These are phyloP conservation scores for Populus tremula DNA, from an alignment of 345 rosid species.

Conservation along the genomic window DNA sequence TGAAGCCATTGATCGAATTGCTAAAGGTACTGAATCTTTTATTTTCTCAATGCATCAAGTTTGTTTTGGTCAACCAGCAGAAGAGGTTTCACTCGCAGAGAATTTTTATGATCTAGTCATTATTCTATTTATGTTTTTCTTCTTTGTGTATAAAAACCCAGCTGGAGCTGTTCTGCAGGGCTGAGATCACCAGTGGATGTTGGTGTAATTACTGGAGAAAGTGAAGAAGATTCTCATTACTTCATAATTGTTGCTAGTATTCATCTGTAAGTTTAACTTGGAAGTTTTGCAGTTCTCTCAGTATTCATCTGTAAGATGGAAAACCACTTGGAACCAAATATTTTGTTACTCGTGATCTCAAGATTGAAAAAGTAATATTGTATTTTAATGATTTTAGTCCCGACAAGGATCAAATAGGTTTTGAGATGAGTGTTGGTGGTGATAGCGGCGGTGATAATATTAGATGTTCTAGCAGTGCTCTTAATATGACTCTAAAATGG, in stretches of 20 bases:
- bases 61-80: not conserved
- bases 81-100: not conserved
- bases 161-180: slow-evolving; percentile 42
- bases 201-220: slow-evolving; percentile 62
- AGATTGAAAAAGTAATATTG: no score
- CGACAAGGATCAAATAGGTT: no score
- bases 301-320: no score
- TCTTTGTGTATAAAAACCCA: no score
- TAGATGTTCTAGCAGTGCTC: no score
- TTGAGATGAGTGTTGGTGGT: no score
- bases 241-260: slow-evolving; percentile 90
- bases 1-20: slow-evolving; percentile 84
- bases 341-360: no score
- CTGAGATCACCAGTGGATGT: slow-evolving; percentile 62
- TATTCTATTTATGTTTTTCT: no score
- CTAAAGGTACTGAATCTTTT: slow-evolving; percentile 45
- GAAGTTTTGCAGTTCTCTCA: slow-evolving; percentile 12
- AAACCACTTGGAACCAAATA: no score
- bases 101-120: not conserved
- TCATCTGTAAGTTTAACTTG: slow-evolving; percentile 71
- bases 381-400: no score
- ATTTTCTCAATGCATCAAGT: not conserved
- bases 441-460: no score
- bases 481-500: no score
- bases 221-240: slow-evolving; percentile 58